These are phyloP conservation scores for Cicer chorassanicum DNA, from an alignment of 306 rosid genomes.

Conservation along the genomic window DNA sequence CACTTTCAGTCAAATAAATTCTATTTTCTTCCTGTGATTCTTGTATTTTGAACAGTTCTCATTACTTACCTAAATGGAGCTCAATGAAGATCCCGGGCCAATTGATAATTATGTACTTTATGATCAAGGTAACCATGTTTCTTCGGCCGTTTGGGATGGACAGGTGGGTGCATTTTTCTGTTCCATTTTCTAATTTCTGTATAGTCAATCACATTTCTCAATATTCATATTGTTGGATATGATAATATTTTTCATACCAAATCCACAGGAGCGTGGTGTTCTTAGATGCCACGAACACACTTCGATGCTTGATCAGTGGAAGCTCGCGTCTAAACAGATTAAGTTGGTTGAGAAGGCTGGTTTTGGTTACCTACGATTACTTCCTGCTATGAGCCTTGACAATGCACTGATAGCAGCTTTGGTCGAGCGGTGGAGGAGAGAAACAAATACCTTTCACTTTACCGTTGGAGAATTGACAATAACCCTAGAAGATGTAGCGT, in stretches of 20 bases:
- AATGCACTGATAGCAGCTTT: conserved; percentile 89
- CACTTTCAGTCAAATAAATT: no score
- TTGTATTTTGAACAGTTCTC: conserved; percentile 43
- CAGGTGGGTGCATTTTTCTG: conserved; percentile 56
- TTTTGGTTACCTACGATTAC: conserved; percentile 72
- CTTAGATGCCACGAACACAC: conserved; percentile 97
- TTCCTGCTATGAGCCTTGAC: conserved; percentile 88
- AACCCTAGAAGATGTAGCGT: conserved; percentile 90
- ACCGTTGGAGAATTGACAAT: conserved; percentile 87
- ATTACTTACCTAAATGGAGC: conserved; percentile 56
- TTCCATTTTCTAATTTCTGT: conserved; percentile 18
- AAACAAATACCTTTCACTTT: conserved; percentile 91
- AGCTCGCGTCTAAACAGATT: conserved; percentile 72
- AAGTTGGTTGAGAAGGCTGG: conserved; percentile 87
- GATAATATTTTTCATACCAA: conserved; percentile 18
- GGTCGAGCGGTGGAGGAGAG: conserved; percentile 97
- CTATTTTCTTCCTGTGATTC: not conserved
- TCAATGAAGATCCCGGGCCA: conserved; percentile 78
- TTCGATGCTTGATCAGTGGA: conserved; percentile 93
- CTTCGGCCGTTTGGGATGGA: conserved; percentile 97
- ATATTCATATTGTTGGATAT: conserved; percentile 10
- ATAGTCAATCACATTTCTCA: not conserved
- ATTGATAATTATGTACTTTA: conserved; percentile 70
- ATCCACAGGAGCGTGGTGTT: conserved; percentile 82
- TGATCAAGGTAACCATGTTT: conserved; percentile 92